Evolutionary conservation across 805 yeast species (phyloP), one percentile per base, ranked within the genome.

Genomic region (Alloascoidea hylecoeti): DNA sequence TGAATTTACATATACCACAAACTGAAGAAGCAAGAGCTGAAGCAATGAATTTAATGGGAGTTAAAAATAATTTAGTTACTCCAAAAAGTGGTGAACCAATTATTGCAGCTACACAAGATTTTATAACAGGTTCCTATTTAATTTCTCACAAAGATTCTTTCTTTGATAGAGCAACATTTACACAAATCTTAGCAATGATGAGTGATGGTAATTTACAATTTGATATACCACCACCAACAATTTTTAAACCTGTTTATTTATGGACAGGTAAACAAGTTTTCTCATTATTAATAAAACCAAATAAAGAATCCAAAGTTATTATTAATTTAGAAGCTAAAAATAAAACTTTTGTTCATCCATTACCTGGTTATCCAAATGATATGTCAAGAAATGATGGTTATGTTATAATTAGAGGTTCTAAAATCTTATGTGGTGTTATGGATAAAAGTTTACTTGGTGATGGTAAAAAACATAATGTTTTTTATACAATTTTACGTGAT

Each of bases 201-300:
- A 79, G 94, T 9, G 97, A 92, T 54, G 97, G 94, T 34, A 66
- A 72, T 40, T 49, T 71, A 15, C 94, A 85, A 44, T 86, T 89
- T 56, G 98, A 92, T 53, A 48, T 94, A 4, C 99, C 99, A 0
- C 95, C 95, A 0, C 99, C 99, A 4, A 72, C 96, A 1, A 81
- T 92, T 39, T 66, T 77, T 61, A 92, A 89, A 58, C 99, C 99
- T 3, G 75, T 66, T 30, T 74, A 70, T 56, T 57, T 92, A 51
- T 92, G 99, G 99, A 88, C 98, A 0, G 99, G 99, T 40, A 92
- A 92, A 55, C 99, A 92, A 58, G 76, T 94, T 1, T 92, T 89
- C 57, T 78, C 94, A 34, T 57, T 92, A 43, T 67, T 92, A 46
- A 92, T 92, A 52, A 75, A 67, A 51, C 97, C 98, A 36, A 89